A percentile compares a stretch with the other conserved stretches of the same genome.
These are phyloP conservation scores for Spizellomyces punctatus DNA, from an alignment of 192 early-diverging fungal genomes.

Conservation along the genomic window DNA sequence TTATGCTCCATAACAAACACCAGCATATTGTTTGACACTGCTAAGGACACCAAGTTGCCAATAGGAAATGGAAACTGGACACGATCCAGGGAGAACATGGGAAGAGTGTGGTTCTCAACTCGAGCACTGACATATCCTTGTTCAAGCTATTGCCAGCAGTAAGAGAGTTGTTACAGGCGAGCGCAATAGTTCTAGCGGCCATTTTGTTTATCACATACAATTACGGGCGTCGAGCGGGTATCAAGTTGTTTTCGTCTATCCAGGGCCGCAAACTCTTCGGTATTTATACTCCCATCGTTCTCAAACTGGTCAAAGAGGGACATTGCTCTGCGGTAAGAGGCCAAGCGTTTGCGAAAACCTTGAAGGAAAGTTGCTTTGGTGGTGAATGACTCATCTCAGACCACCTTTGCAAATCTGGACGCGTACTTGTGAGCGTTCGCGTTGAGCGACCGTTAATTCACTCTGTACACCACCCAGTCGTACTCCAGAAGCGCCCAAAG, in stretches of 20 bases:
- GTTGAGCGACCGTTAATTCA: too few species aligned
- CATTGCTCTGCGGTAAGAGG: background rate
- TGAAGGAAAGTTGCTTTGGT: too few species aligned
- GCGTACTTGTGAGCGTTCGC: too few species aligned
- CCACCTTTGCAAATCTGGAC: too few species aligned
- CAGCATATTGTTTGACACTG: conserved; percentile 83
- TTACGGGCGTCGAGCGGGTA: background rate
- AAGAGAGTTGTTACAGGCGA: too few species aligned
- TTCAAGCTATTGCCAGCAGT: conserved; percentile 20
- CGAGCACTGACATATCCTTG: conserved; percentile 35
- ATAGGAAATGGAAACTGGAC: conserved; percentile 87
- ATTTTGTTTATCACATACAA: background rate
- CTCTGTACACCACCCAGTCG: too few species aligned
- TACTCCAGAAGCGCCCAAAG: too few species aligned
- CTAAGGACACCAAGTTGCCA: conserved; percentile 68
- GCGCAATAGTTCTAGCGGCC: background rate
- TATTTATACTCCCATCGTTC: conserved; percentile 5
- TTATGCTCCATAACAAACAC: conserved; percentile 76
- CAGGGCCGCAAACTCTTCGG: background rate
- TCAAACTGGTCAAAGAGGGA: conserved; percentile 43
- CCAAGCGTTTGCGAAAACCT: too few species aligned
- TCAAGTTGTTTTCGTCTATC: background rate
- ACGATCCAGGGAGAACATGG: conserved; percentile 77
- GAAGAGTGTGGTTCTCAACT: background rate
- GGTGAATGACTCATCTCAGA: too few species aligned